Conservation (phyloP, 2,329 filamentous ascomycete genomes). For the Apiospora kogelbergensis region DNA sequence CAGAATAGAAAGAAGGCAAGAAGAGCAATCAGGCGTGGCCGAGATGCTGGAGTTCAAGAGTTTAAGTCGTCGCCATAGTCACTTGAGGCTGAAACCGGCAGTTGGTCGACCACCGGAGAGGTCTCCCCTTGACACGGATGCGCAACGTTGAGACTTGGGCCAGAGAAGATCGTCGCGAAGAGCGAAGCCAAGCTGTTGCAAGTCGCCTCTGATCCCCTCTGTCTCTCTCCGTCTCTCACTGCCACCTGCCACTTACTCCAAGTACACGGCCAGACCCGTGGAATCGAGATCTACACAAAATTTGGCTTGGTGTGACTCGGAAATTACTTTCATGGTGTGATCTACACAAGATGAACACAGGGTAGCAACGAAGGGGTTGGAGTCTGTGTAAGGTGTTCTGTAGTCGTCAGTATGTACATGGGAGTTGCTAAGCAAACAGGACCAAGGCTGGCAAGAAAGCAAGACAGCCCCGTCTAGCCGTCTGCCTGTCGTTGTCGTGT, state of each 20-base stretch:
- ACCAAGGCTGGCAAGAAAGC: neutral
- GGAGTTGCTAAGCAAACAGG: neutral
- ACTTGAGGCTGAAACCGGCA: neutral
- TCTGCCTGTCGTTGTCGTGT: neutral
- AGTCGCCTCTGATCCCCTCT: neutral
- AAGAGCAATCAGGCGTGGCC: neutral
- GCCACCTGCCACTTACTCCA: neutral
- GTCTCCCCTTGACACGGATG: neutral
- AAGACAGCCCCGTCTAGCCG: no score
- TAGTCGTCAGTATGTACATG: neutral
- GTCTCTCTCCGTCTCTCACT: neutral
- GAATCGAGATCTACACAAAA: slow-evolving; percentile 2
- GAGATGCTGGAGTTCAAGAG: neutral
- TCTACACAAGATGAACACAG: slow-evolving; percentile 7
- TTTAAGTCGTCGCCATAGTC: neutral
- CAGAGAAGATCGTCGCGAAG: neutral
- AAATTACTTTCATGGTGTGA: slow-evolving; percentile 2
- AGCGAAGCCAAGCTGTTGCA: neutral
- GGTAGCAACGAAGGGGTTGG: neutral
- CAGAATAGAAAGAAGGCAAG: neutral
- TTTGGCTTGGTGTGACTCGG: neutral
- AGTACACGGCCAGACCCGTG: neutral
- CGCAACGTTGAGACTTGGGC: neutral
- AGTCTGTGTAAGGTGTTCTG: neutral
- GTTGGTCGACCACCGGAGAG: neutral